Evolutionary conservation across 495 filamentous ascomycete genomes (phyloP), one percentile per base, ranked within the genome.

Genomic region (Echria macrotheca): DNA sequence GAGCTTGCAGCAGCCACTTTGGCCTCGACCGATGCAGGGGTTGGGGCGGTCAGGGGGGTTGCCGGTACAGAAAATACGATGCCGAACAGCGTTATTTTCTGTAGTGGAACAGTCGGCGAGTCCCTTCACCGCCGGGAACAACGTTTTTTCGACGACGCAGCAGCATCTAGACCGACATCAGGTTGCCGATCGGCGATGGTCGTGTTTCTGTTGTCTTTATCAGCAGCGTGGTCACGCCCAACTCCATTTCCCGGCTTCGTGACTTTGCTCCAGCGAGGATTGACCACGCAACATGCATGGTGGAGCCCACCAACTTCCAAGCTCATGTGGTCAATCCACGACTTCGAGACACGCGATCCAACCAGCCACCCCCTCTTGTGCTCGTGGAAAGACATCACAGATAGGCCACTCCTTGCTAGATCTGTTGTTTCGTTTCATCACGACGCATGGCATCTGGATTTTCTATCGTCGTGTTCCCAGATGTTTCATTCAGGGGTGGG

Each of bases 361-460:
- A 11, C 38, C n/a, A n/a, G n/a, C n/a, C n/a, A n/a, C n/a, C n/a
- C n/a, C n/a, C n/a, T n/a, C n/a, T n/a, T n/a, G n/a, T n/a, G n/a
- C n/a, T n/a, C n/a, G n/a, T n/a, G n/a, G n/a, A n/a, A n/a, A n/a
- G n/a, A n/a, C n/a, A n/a, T n/a, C n/a, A n/a, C n/a, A n/a, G n/a
- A n/a, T n/a, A n/a, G n/a, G 14, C 24, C 24, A 44, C 24, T 25
- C 28, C 42, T 31, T 26, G 42, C 15, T 14, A 31, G 10, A 6
- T 44, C 14, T 32, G 28, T 50, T 39, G 32, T 47, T 47, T 37
- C 45, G 45, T 47, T 47, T 47, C 45, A 38, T 24, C 25, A 12
- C 18, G 15, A 25, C 31, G 42, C 42, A 44, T 44, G 42, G 23
- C 10, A 31, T 10, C 42, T 21, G n/a, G 17, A 22, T 10, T 21